phyloP scores from a whole-genome alignment of 23 red algal species.

The Gracilaria domingensis region DNA sequence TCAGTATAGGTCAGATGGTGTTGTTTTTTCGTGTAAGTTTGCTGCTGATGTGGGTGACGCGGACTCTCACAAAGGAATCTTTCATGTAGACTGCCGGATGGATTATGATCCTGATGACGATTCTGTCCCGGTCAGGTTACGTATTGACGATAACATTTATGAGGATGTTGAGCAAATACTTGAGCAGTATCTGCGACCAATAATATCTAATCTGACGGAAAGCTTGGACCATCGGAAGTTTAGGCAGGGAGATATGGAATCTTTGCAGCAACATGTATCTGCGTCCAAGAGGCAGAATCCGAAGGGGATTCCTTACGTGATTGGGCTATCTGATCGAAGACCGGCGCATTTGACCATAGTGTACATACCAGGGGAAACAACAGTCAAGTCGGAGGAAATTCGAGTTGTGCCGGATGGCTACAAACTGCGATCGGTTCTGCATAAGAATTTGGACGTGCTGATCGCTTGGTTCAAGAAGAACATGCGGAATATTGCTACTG shows the following conservation, averaged over 20 bases:
- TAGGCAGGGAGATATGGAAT: slow-evolving; percentile 32
- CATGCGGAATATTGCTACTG: slow-evolving; percentile 45
- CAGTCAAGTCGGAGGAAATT: slow-evolving; percentile 72
- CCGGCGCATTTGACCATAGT: slow-evolving; percentile 64
- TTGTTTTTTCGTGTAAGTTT: slow-evolving; percentile 83
- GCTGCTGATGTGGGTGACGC: slow-evolving; percentile 52
- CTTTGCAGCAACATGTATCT: slow-evolving; percentile 42
- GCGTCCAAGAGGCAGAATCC: slow-evolving; percentile 53
- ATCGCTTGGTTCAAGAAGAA: slow-evolving; percentile 92
- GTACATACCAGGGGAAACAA: slow-evolving; percentile 70
- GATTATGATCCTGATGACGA: slow-evolving; percentile 48
- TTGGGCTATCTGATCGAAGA: slow-evolving; percentile 67
- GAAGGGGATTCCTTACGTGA: slow-evolving; percentile 61
- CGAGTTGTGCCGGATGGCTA: slow-evolving; percentile 85
- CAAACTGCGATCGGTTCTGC: slow-evolving; percentile 75
- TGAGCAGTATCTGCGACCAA: slow-evolving; percentile 72
- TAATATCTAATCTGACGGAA: slow-evolving; percentile 76
- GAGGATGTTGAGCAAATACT: slow-evolving; percentile 81
- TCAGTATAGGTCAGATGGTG: slow-evolving; percentile 58
- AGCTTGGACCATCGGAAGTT: slow-evolving; percentile 87
- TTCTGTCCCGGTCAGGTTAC: slow-evolving; percentile 24
- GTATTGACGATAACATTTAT: slow-evolving; percentile 71
- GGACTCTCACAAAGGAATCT: slow-evolving; percentile 41
- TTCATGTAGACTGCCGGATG: slow-evolving; percentile 54
- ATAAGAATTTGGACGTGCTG: slow-evolving; percentile 74